phyloP scores from a whole-genome alignment of 2,329 filamentous ascomycete species.

The Talaromyces verruculosus region DNA sequence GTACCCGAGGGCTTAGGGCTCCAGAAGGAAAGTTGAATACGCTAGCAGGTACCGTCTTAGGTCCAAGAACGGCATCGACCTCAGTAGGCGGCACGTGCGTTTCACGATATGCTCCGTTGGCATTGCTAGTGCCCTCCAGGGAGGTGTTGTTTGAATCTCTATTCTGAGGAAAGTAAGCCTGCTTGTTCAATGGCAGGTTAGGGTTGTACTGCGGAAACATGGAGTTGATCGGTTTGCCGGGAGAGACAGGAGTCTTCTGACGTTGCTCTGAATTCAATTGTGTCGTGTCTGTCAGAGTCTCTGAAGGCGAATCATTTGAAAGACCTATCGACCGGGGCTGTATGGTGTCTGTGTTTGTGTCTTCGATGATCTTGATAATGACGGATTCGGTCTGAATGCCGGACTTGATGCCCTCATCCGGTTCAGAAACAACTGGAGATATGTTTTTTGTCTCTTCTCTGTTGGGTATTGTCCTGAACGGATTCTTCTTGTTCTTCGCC shows the following conservation, averaged over 20 bases:
- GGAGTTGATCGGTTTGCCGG: slow-evolving; percentile 43
- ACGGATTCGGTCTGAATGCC: slow-evolving; percentile 37
- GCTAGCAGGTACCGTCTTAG: slow-evolving; percentile 45
- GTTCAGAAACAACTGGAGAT: slow-evolving; percentile 28
- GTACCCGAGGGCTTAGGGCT: slow-evolving; percentile 34
- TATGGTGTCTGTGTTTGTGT: slow-evolving; percentile 19
- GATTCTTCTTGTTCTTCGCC: slow-evolving; percentile 36
- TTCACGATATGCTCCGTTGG: slow-evolving; percentile 26
- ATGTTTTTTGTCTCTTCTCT: slow-evolving; percentile 28
- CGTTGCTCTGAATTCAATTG: slow-evolving; percentile 3
- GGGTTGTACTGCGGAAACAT: slow-evolving; percentile 50
- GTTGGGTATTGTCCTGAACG: slow-evolving; percentile 34
- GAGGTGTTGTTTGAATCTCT: slow-evolving; percentile 21
- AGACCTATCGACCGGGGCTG: slow-evolving; percentile 1
- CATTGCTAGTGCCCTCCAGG: slow-evolving; percentile 25
- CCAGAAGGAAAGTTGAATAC: slow-evolving; percentile 44
- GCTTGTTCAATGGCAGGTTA: slow-evolving; percentile 37
- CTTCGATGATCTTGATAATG: slow-evolving; percentile 40
- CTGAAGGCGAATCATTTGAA: neutral
- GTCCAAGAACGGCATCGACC: slow-evolving; percentile 38
- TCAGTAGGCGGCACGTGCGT: slow-evolving; percentile 28
- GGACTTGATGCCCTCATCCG: slow-evolving; percentile 32
- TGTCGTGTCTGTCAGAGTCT: neutral
- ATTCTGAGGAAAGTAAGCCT: slow-evolving; percentile 38
- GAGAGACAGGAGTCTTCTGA: slow-evolving; percentile 29